Evolutionary conservation across 805 yeast species (phyloP), one percentile per base, ranked within the genome.

Genomic region (Saturnispora hagleri): DNA sequence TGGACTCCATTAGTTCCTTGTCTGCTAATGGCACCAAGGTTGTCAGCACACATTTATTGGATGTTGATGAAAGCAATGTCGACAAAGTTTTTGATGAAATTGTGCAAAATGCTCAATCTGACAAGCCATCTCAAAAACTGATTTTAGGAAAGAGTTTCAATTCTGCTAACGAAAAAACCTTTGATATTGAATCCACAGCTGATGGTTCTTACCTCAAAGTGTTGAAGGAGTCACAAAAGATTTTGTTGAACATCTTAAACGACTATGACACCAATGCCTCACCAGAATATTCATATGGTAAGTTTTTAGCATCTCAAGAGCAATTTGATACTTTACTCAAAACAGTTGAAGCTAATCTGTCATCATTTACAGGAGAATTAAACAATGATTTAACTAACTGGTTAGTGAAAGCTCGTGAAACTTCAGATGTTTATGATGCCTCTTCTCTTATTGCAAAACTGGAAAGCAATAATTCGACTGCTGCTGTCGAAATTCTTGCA

Each of bases 271-370:
- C 88, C 67, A 81, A 82, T 51, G 58, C 68, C 9, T 77, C 81
- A 48, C 98, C 97, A 24, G 97, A 89, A 68, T 90, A 72, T 62
- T 96, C 97, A 8, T 87, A 77, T 58, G 98, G 98, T 66, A 70
- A 79, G 27, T 89, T 74, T 63, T 68, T 89, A 58, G 78, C 76
- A 48, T 69, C 70, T 38, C 76, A 79, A 59, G 80, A 80, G 58
- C 74, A 76, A 55, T 76, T 77, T 51, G 61, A 66, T 27, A 66
- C 69, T 27, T 72, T 84, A 56, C 59, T 77, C 15, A 61, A 66
- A 9, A 62, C 73, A 47, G 79, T 81, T 8, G 61, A 66, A 22
- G 70, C 82, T 5, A 68, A 74, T 70, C 53, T 65, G 68, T 43
- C 78, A 71, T 64, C 62, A 64, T 55, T 70, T 76, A 33, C 67